Evolutionary conservation across 345 rosid species (phyloP), one percentile per base, ranked within the genome.

Genomic region (Citropsis articulata): DNA sequence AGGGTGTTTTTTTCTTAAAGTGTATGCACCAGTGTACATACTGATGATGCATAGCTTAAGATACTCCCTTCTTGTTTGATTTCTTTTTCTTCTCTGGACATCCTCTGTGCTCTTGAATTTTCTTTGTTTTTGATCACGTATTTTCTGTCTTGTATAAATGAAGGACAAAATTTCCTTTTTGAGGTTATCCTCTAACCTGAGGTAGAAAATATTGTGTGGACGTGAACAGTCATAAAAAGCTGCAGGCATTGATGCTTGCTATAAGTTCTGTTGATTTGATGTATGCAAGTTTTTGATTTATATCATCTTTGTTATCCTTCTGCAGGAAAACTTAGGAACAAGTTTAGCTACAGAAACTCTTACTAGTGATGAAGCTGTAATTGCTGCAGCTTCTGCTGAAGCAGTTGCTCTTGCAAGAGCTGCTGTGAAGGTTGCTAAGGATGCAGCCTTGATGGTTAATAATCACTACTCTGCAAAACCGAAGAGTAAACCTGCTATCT

Each of bases 341-440:
- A 83, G 89, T 87, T 86, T 91, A 76, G 90, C 90, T 64, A 65
- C 93, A 21, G 97, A 94, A 87, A 83, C 89, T n/a, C 95, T 94
- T 67, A 84, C 92, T 28, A 82, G 91, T 66, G 97, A 96, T 79
- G 98, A 96, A 79, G 97, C 97, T 71, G 85, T 94, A 75, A 88
- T 92, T 82, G 89, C 88, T 2, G 98, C 99, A 7, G 97, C 97
- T 48, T 94, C 98, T 38, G 91, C 96, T 42, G 98, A 96, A 89
- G 99, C 97, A 28, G 85, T 96, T 66, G 86, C 95, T 80, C 98
- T 96, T 82, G 98, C 97, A 66, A 90, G 92, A 81, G 94, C 97
- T 45, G 98, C 99, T 71, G 87, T 89, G 81, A 89, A 89, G 85
- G 84, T 92, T 83, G 97, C 98, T 0, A 92, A 90, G 85, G 98